A percentile compares a stretch with the other conserved stretches of the same genome.
Evolutionary conservation across 106 monocot species (phyloP).

Genomic region (Agapanthus africanus): DNA sequence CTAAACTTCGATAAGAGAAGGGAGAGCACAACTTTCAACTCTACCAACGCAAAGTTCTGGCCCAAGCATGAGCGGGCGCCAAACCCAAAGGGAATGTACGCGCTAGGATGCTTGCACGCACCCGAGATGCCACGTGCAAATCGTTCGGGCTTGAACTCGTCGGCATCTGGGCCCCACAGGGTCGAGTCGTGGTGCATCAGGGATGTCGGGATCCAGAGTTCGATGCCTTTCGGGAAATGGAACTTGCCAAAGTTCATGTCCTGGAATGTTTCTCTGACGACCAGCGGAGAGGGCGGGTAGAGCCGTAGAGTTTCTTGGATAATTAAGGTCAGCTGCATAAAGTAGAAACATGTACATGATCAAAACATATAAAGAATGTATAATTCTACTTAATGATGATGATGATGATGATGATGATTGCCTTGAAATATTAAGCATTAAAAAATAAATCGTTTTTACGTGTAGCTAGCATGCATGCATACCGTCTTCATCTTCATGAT

Average conservation of each 20-base stretch:
- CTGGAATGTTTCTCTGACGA: slow-evolving; percentile 47
- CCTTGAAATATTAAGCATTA: too few relatives aligned
- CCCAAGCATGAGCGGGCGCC: slow-evolving; percentile 52
- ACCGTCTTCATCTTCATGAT: slow-evolving; percentile 59
- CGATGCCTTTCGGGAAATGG: slow-evolving; percentile 49
- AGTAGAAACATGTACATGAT: background rate
- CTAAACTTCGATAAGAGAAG: slow-evolving; percentile 48
- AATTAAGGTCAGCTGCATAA: slow-evolving; percentile 60
- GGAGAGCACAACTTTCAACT: slow-evolving; percentile 58
- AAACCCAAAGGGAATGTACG: slow-evolving; percentile 61
- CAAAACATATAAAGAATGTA: background rate
- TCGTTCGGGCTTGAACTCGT: slow-evolving; percentile 59
- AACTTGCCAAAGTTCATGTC: slow-evolving; percentile 58
- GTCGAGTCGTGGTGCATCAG: slow-evolving; percentile 41
- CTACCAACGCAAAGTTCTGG: slow-evolving; percentile 67
- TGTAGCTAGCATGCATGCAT: too few relatives aligned
- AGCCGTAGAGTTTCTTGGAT: slow-evolving; percentile 76
- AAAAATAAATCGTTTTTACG: too few relatives aligned
- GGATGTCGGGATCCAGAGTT: slow-evolving; percentile 29
- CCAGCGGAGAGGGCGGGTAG: slow-evolving; percentile 44
- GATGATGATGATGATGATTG: too few relatives aligned
- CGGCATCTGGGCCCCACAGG: slow-evolving; percentile 55
- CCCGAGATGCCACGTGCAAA: slow-evolving; percentile 38
- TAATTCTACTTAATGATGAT: background rate
- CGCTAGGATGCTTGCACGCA: slow-evolving; percentile 46